Evolutionary conservation across 805 yeast species (phyloP).

Genomic region (Starmerella ratchasimensis): DNA sequence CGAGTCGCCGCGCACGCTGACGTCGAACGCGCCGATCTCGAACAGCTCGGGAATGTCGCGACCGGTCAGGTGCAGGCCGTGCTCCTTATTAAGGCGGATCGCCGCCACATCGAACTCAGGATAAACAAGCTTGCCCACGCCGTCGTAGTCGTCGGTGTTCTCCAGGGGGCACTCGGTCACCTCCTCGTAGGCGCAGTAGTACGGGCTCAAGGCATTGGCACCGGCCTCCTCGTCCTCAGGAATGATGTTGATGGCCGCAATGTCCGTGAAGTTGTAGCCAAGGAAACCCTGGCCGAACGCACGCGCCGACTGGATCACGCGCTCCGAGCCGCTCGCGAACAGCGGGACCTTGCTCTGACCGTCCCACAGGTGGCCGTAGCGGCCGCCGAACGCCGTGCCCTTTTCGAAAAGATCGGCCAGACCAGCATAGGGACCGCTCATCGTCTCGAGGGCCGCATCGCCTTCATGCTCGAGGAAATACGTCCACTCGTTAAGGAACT

Average conservation of each 20-base stretch:
- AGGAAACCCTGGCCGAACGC: conserved; percentile 49
- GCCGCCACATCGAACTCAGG: conserved; percentile 23
- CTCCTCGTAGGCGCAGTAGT: conserved; percentile 32
- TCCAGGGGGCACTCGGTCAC: conserved; percentile 12
- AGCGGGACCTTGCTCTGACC: conserved; percentile 31
- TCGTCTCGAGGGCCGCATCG: conserved; percentile 32
- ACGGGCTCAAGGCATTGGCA: conserved; percentile 47
- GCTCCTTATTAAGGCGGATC: conserved; percentile 23
- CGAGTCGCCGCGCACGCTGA: conserved; percentile 36
- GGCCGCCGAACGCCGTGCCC: conserved; percentile 34
- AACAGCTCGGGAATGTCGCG: conserved; percentile 33
- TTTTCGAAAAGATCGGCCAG: conserved; percentile 32
- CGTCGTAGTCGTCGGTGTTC: conserved; percentile 1
- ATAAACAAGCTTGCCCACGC: conserved; percentile 2
- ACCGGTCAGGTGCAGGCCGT: conserved; percentile 31
- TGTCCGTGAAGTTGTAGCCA: conserved; percentile 31
- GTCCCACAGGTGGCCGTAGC: conserved; percentile 33
- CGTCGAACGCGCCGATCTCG: conserved; percentile 38
- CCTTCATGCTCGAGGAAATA: conserved; percentile 22
- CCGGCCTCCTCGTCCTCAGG: conserved; percentile 39
- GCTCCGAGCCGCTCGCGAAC: conserved; percentile 24
- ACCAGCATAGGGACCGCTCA: conserved; percentile 36
- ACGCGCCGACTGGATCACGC: conserved; percentile 38
- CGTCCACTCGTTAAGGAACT: conserved; percentile 16
- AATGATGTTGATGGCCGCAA: conserved; percentile 30